Conservation (phyloP, 768 basidiomycete species). For the Stropharia rugosoannulata region DNA sequence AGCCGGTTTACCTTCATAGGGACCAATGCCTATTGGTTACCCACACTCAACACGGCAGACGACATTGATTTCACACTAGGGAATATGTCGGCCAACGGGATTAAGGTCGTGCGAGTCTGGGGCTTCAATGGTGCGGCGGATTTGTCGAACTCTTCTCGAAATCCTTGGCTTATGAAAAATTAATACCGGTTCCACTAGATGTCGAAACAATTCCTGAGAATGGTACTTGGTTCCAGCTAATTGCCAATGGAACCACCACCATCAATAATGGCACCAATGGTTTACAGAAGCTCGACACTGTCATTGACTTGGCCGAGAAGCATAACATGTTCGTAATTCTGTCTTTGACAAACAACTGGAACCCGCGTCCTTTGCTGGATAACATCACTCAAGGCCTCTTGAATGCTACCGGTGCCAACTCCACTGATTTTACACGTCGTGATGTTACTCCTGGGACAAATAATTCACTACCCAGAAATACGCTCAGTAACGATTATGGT, state of each 20-base stretch:
- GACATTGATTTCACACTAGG: conserved; percentile 60
- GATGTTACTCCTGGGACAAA: conserved; percentile 31
- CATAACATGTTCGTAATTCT: conserved; percentile 52
- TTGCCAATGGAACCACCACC: conserved; percentile 49
- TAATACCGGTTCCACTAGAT: conserved; percentile 29
- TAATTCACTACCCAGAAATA: conserved; percentile 46
- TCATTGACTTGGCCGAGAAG: conserved; percentile 52
- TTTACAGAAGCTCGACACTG: conserved; percentile 59
- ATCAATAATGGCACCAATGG: conserved; percentile 64
- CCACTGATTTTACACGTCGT: conserved; percentile 17
- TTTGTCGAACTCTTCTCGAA: not conserved
- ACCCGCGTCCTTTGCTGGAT: conserved; percentile 37
- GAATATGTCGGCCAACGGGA: conserved; percentile 54
- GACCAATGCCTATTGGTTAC: conserved; percentile 71
- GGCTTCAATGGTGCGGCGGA: conserved; percentile 60
- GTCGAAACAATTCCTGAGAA: conserved; percentile 51
- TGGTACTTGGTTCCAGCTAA: conserved; percentile 65
- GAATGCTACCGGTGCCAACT: conserved; percentile 7
- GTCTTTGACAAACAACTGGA: conserved; percentile 65
- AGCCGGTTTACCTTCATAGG: conserved; percentile 34
- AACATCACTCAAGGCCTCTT: conserved; percentile 14
- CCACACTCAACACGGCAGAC: conserved; percentile 45
- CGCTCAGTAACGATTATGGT: conserved; percentile 66
- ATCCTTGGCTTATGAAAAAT: not conserved
- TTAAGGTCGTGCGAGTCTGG: conserved; percentile 67